Evolutionary conservation across 176 grass and related monocot genomes (phyloP).

Genomic region (Tillandsia leiboldiana): DNA sequence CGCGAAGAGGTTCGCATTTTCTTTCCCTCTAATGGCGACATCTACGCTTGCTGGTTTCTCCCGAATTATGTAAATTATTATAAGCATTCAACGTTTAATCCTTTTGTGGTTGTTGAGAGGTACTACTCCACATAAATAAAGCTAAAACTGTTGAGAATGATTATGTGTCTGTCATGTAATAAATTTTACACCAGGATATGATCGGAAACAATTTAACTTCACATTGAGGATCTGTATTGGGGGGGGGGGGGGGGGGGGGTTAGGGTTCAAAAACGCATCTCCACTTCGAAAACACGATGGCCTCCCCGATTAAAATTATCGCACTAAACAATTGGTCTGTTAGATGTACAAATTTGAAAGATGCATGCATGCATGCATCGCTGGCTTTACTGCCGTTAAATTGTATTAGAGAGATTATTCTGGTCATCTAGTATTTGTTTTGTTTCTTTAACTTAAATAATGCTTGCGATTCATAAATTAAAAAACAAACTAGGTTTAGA

Average conservation of each 20-base stretch:
- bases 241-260: neutral
- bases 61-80: too few species aligned
- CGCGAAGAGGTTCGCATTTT: slow-evolving; percentile 60
- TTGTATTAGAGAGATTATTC: neutral
- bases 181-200: neutral
- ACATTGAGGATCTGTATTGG: neutral
- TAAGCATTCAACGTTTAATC: too few species aligned
- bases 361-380: neutral
- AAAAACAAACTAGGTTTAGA: neutral
- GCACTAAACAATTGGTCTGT: neutral
- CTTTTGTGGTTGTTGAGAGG: neutral
- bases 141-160: neutral
- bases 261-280: neutral
- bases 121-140: neutral
- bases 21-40: neutral
- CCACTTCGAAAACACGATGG: neutral
- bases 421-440: neutral
- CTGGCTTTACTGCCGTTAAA: neutral
- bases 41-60: neutral
- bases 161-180: neutral
- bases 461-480: neutral
- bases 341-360: neutral
- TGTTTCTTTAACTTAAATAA: neutral
- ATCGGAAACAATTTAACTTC: neutral
- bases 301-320: neutral